Evolutionary conservation across 1,284 basidiomycete species (phyloP).

Genomic region (Puccinia polysora): DNA sequence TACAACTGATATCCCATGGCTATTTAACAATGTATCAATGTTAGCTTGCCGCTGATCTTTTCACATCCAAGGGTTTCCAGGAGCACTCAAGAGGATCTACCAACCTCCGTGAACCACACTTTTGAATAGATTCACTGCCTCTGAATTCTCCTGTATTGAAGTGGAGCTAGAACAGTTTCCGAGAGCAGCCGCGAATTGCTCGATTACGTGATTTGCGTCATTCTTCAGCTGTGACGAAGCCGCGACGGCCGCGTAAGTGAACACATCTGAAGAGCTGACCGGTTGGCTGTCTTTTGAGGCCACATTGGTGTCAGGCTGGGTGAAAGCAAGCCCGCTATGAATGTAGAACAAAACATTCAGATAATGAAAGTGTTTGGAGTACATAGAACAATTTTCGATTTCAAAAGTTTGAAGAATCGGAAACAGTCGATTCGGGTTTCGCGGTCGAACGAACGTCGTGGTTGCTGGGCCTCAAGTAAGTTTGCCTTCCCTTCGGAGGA

Average conservation of each 20-base stretch:
- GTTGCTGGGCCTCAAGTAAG: no score
- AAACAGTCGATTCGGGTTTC: no score
- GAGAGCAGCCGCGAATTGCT: constrained; percentile 25
- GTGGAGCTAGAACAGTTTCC: constrained; percentile 6
- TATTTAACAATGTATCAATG: not conserved
- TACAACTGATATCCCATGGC: constrained; percentile 39
- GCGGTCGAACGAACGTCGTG: no score
- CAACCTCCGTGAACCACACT: constrained; percentile 34
- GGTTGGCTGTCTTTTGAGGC: no score
- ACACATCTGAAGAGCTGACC: no score
- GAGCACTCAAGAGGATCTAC: not conserved
- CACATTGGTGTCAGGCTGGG: no score
- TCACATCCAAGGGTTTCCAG: not conserved
- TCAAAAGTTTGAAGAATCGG: no score
- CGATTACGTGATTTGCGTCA: constrained; percentile 15
- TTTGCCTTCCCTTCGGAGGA: no score
- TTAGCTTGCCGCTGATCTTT: not conserved
- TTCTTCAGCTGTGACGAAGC: constrained; percentile 29
- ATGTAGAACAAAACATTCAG: no score
- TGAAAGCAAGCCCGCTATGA: no score
- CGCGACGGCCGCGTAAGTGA: constrained; percentile 14
- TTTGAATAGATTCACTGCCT: constrained; percentile 33
- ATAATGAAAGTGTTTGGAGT: no score
- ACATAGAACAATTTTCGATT: no score
- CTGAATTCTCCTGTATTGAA: not conserved